Percentiles rank a stretch among this genome's conserved stretches.
Evolutionary conservation across 352 stramenopile genomes (phyloP).

Genomic region (Pythium sukuiense): DNA sequence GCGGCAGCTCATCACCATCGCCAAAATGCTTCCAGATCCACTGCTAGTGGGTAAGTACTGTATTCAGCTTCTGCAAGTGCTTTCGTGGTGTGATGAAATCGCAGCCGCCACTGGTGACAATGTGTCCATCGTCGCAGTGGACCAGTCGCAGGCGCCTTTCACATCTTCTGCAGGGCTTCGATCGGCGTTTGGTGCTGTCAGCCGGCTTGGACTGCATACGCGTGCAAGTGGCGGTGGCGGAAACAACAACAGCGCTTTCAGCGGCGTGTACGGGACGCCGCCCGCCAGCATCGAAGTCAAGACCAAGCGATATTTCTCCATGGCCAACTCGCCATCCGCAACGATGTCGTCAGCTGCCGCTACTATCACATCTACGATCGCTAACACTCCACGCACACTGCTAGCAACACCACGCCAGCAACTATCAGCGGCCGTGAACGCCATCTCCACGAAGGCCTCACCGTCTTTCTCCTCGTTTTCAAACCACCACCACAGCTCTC

Average conservation of each 20-base stretch:
- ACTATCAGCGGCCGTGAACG: constrained; percentile 73
- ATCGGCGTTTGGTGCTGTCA: neutral
- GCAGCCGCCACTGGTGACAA: neutral
- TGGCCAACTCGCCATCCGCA: constrained; percentile 50
- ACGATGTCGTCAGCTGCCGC: constrained; percentile 77
- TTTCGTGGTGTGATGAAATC: constrained; percentile 62
- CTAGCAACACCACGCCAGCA: constrained; percentile 71
- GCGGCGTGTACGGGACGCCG: constrained; percentile 56
- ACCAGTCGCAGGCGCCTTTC: constrained; percentile 23
- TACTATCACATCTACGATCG: constrained; percentile 68
- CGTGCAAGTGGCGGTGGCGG: constrained; percentile 5
- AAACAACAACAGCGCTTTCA: constrained; percentile 30
- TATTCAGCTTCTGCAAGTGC: constrained; percentile 63
- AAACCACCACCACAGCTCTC: constrained; percentile 22
- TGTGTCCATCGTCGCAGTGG: constrained; percentile 3
- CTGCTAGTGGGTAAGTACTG: constrained; percentile 55
- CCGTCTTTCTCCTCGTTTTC: constrained; percentile 66
- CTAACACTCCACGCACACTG: constrained; percentile 62
- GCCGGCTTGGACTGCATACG: constrained; percentile 13
- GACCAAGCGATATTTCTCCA: constrained; percentile 64
- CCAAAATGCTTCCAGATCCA: constrained; percentile 54
- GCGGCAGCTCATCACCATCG: constrained; percentile 65
- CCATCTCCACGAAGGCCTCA: constrained; percentile 72
- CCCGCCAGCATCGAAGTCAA: constrained; percentile 70
- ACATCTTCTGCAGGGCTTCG: constrained; percentile 8